Base-by-base conservation (phyloP, 2,329 filamentous ascomycete genomes). In the Capronia epimyces region DNA sequence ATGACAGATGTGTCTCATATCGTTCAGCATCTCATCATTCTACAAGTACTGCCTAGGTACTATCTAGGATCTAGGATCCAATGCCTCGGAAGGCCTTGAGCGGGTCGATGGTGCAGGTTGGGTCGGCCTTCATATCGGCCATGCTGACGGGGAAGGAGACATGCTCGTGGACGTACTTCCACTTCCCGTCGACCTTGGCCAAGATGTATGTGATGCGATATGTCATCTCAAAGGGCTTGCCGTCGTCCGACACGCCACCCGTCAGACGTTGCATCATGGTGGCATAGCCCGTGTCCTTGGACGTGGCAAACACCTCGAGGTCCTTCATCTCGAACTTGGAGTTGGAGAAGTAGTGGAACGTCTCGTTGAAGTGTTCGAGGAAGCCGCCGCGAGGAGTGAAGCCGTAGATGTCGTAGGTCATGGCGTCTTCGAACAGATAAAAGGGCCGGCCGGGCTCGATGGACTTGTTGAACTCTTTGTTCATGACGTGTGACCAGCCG, bases 91-190 rank as follows among this genome's bases (percentile, higher is more conserved):
- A 47, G 18, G 45, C 45, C 22, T 47, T 47, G 13, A 27, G 66
- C 15, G 67, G 62, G 18, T 66, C 64, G 34, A 47, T 31, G 32
- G 45, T 27, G 44, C 44, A 46, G 7, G 32, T 46, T 9, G 32
- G 24, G 21, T 46, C 44, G 6, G 31, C 13, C 44, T 46, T 46
- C 32, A 37, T 39, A 13, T 29, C 25, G 8, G 13, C 10, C 44
- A 46, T 37, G 16, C 39, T 31, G 24, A 18, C 15, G 10, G 44
- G 44, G 44, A 46, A 49, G 8, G 46, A 49, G 2, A 49, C 46
- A 43, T 49, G 46, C 21, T 49, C 46, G 22, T 49, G 46, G 16
- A 49, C 18, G 6, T n/a, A 49, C 34, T 49, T 27, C 46, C 46
- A 49, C 12, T 12, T 8, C 9, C 46, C 46, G 25, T 49, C 18